These are phyloP conservation scores for Aspergillus sp. DNA, from an alignment of 2,329 filamentous ascomycete species.

Conservation along the genomic window DNA sequence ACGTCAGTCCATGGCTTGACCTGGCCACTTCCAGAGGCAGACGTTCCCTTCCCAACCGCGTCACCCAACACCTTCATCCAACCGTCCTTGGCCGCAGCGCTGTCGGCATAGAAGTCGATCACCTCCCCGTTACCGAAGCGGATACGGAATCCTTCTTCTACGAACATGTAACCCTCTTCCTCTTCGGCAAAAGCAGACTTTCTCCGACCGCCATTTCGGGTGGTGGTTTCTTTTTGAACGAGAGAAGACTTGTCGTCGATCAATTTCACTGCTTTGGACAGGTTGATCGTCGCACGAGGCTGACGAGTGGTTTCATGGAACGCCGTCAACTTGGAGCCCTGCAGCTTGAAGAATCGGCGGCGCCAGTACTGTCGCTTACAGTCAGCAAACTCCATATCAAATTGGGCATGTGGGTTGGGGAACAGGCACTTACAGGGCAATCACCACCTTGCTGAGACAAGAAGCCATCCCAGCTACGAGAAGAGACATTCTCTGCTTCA, in stretches of 20 bases:
- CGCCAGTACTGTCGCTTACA: conserved; percentile 74
- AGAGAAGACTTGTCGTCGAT: conserved; percentile 87
- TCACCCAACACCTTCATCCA: conserved; percentile 91
- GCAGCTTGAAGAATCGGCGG: conserved; percentile 91
- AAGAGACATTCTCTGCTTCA: conserved; percentile 75
- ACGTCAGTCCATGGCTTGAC: conserved; percentile 59
- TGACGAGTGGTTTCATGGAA: conserved; percentile 95
- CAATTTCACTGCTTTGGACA: conserved; percentile 84
- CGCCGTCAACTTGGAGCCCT: conserved; percentile 85
- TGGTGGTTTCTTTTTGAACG: conserved; percentile 75
- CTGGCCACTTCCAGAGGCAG: conserved; percentile 35
- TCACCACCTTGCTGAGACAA: conserved; percentile 96
- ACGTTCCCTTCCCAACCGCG: conserved; percentile 52
- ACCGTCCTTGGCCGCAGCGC: conserved; percentile 76
- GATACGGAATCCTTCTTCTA: conserved; percentile 97
- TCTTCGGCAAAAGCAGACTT: conserved; percentile 97
- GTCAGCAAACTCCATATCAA: conserved; percentile 11
- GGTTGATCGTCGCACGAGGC: conserved; percentile 92
- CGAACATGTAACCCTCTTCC: conserved; percentile 99
- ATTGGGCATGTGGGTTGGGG: background rate
- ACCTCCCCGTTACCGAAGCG: conserved; percentile 97
- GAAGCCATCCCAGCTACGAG: conserved; percentile 78
- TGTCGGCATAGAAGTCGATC: conserved; percentile 98
- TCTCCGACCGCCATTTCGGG: conserved; percentile 71
- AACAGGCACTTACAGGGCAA: conserved; percentile 70